These are phyloP conservation scores for Triticum turgidum DNA, from an alignment of 176 grass and related monocot species.

Conservation along the genomic window DNA sequence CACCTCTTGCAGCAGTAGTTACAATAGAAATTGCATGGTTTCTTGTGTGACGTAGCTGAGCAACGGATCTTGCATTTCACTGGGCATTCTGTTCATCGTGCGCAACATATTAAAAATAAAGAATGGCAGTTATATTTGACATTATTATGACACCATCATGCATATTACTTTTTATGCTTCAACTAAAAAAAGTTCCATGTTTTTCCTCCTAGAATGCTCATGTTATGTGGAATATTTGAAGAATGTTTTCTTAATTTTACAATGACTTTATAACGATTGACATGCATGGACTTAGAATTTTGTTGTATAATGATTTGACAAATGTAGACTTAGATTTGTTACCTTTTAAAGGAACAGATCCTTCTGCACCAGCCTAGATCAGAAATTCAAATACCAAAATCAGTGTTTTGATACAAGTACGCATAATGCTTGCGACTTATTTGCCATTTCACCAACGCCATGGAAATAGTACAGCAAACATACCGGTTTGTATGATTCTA, in stretches of 20 bases:
- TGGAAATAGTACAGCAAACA: background rate
- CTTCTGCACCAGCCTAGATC: conserved; percentile 28
- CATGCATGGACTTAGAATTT: background rate
- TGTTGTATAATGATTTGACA: background rate
- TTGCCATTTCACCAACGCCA: background rate
- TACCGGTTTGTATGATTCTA: background rate
- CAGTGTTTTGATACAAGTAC: background rate
- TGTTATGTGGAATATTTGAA: background rate
- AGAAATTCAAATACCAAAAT: background rate
- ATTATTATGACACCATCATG: too few species aligned
- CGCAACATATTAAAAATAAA: background rate
- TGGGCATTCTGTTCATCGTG: conserved; percentile 28
- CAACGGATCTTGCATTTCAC: conserved; percentile 33
- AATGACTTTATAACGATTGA: background rate
- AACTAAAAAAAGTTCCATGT: background rate
- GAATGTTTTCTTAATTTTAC: background rate
- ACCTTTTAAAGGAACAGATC: conserved; percentile 33
- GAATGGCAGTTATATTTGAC: too few species aligned
- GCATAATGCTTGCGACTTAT: background rate
- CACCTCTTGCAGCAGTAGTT: conserved; percentile 49
- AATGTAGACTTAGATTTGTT: background rate
- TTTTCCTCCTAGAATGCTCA: background rate
- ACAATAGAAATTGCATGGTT: conserved; percentile 39
- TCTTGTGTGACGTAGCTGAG: conserved; percentile 14
- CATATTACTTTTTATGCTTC: too few species aligned